These are phyloP conservation scores for Fusarium torulosum DNA, from an alignment of 2,329 filamentous ascomycete genomes.

Conservation along the genomic window DNA sequence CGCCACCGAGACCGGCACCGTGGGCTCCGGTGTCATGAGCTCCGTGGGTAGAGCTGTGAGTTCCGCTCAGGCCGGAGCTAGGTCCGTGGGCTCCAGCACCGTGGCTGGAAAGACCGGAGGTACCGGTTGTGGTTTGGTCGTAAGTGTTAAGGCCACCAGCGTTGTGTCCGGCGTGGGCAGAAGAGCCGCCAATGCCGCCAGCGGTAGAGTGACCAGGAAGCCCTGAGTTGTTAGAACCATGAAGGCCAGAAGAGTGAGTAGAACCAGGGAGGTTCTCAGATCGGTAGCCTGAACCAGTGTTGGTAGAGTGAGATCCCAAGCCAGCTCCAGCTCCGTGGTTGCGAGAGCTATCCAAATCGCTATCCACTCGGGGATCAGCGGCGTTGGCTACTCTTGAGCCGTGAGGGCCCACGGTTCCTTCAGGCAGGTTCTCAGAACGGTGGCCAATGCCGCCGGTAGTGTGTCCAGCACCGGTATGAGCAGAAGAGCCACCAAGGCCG, in stretches of 20 bases:
- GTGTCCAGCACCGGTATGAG: slow-evolving; percentile 44
- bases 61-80: slow-evolving; percentile 18
- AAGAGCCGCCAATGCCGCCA: too few relatives aligned
- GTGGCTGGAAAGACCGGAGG: slow-evolving; percentile 24
- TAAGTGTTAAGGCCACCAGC: slow-evolving; percentile 8
- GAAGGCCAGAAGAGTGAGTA: neutral
- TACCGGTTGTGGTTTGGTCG: slow-evolving; percentile 28
- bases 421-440: slow-evolving; percentile 25
- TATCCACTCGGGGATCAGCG: slow-evolving; percentile 65
- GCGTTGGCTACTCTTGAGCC: slow-evolving; percentile 61
- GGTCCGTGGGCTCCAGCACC: slow-evolving; percentile 33
- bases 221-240: too few relatives aligned
- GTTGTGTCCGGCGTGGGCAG: too few relatives aligned
- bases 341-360: slow-evolving; percentile 59
- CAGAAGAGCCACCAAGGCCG: neutral
- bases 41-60: neutral
- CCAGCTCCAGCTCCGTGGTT: neutral
- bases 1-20: slow-evolving; percentile 24
- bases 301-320: neutral
- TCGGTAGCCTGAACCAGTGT: neutral
- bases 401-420: slow-evolving; percentile 58
- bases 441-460: slow-evolving; percentile 13
- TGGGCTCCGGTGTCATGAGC: neutral
- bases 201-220: too few relatives aligned
- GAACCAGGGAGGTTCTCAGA: neutral